These are phyloP conservation scores for Debaryomycetaceae sp. DNA, from an alignment of 1,139 yeast species.

Conservation along the genomic window DNA sequence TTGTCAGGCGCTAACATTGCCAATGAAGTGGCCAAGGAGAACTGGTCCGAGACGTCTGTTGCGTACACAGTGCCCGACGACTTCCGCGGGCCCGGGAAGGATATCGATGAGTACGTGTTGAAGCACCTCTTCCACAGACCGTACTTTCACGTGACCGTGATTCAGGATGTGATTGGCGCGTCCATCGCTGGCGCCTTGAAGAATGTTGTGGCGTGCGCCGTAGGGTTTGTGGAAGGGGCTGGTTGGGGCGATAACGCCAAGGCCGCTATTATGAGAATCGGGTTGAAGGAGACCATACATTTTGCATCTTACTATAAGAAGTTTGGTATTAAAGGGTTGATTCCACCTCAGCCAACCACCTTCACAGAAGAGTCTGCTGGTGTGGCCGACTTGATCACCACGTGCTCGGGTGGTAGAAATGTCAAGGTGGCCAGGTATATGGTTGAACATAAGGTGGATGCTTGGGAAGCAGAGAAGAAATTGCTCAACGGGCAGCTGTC, in stretches of 20 bases:
- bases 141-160: constrained; percentile 88
- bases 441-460: constrained; percentile 66
- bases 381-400: constrained; percentile 93
- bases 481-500: constrained; percentile 90
- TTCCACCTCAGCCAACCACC: constrained; percentile 71
- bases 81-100: constrained; percentile 66
- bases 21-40: constrained; percentile 87
- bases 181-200: constrained; percentile 93
- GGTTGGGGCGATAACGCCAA: constrained; percentile 99
- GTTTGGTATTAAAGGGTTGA: constrained; percentile 66
- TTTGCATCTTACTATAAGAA: constrained; percentile 46
- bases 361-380: constrained; percentile 93
- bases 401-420: constrained; percentile 95
- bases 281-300: constrained; percentile 75
- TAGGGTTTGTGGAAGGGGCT: constrained; percentile 91
- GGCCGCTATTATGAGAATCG: constrained; percentile 93
- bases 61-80: constrained; percentile 76
- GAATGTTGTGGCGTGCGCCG: constrained; percentile 89
- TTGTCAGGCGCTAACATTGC: constrained; percentile 94
- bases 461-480: constrained; percentile 75
- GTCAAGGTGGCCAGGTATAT: constrained; percentile 80
- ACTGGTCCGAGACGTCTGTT: constrained; percentile 93
- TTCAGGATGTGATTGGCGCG: constrained; percentile 89
- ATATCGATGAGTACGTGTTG: constrained; percentile 64
- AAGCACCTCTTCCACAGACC: constrained; percentile 88